Percentiles rank a stretch among this genome's conserved stretches.
These are phyloP conservation scores for Tirmania nivea DNA, from an alignment of 495 filamentous ascomycete genomes.

Conservation along the genomic window DNA sequence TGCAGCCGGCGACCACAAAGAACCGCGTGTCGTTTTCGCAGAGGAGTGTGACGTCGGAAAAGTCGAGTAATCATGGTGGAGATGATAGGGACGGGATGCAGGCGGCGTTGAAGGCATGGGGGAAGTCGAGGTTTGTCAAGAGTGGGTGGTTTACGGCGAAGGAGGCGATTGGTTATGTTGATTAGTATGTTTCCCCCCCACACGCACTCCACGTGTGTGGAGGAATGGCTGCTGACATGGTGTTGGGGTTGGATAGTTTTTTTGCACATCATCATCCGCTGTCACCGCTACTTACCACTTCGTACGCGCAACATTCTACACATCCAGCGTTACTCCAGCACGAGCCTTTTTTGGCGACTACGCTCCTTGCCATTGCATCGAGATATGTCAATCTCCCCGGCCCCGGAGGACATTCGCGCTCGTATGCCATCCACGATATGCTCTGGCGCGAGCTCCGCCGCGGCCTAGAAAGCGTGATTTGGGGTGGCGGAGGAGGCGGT, in stretches of 20 bases:
- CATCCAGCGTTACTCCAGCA: constrained; percentile 62
- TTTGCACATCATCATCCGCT: constrained; percentile 73
- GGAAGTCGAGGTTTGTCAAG: constrained; percentile 71
- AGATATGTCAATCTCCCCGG: constrained; percentile 58
- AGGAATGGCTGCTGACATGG: neutral
- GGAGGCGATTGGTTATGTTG: constrained; percentile 80
- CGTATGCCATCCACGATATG: constrained; percentile 80
- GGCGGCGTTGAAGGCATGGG: constrained; percentile 68
- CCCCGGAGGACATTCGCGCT: constrained; percentile 62
- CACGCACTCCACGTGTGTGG: neutral
- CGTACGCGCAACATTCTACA: constrained; percentile 32
- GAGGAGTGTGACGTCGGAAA: neutral
- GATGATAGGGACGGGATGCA: constrained; percentile 23
- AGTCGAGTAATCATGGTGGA: constrained; percentile 1
- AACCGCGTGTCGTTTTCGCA: neutral
- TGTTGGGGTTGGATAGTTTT: constrained; percentile 32
- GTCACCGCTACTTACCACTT: constrained; percentile 45
- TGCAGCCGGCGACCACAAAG: neutral
- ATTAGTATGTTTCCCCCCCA: constrained; percentile 40
- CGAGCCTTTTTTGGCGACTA: constrained; percentile 79
- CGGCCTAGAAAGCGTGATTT: constrained; percentile 85
- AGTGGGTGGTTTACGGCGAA: constrained; percentile 90
- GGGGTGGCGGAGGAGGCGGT: constrained; percentile 73
- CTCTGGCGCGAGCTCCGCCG: constrained; percentile 87
- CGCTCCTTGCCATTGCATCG: constrained; percentile 73